These are phyloP conservation scores for Tuber aestivum DNA, from an alignment of 495 filamentous ascomycete genomes.

Conservation along the genomic window DNA sequence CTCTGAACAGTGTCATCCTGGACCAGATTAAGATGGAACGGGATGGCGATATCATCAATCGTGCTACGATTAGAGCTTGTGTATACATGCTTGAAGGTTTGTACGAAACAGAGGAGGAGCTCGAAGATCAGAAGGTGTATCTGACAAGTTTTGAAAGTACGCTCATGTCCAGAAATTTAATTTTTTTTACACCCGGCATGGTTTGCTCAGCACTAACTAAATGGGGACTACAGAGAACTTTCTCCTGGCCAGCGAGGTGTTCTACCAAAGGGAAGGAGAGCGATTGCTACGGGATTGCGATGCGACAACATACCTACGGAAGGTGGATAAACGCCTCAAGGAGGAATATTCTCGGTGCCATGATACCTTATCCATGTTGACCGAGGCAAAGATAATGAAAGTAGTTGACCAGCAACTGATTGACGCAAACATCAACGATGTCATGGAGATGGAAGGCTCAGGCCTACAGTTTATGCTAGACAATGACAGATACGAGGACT, in stretches of 20 bases:
- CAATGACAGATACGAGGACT: slow-evolving; percentile 69
- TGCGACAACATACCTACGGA: slow-evolving; percentile 75
- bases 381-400: slow-evolving; percentile 63
- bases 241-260: slow-evolving; percentile 60
- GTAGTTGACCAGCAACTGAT: slow-evolving; percentile 81
- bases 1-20: slow-evolving; percentile 74
- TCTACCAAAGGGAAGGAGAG: slow-evolving; percentile 71
- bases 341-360: slow-evolving; percentile 79
- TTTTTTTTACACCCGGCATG: not conserved
- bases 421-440: slow-evolving; percentile 64
- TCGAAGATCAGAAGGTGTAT: slow-evolving; percentile 73
- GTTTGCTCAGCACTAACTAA: not conserved
- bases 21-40: slow-evolving; percentile 91
- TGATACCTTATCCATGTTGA: slow-evolving; percentile 66
- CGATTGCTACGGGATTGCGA: slow-evolving; percentile 69
- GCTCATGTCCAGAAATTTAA: not conserved
- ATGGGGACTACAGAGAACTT: slow-evolving; percentile 49
- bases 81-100: slow-evolving; percentile 87
- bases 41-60: slow-evolving; percentile 83
- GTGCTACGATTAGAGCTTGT: slow-evolving; percentile 70
- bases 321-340: slow-evolving; percentile 61
- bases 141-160: slow-evolving; percentile 68
- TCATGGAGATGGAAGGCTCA: slow-evolving; percentile 75
- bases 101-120: slow-evolving; percentile 71
- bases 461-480: slow-evolving; percentile 88